Conservation (phyloP, 208 protist species). For the Acanthamoeba culbertsoni region DNA sequence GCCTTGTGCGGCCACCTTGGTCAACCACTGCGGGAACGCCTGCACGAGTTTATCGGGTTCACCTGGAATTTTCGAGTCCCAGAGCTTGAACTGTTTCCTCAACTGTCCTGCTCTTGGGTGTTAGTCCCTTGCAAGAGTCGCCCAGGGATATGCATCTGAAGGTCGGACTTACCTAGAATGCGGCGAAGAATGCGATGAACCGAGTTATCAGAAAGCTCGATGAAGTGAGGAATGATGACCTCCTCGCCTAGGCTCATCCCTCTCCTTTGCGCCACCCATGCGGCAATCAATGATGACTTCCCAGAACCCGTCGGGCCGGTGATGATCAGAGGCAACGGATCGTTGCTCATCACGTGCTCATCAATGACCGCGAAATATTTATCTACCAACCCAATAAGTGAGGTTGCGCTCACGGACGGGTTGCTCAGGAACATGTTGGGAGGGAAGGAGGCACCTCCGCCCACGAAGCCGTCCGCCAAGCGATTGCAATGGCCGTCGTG, state of each 20-base stretch:
- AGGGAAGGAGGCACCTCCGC: not conserved
- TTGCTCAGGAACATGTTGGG: no score
- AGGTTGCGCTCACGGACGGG: no score
- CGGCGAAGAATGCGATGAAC: not conserved
- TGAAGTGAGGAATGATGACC: slow-evolving; percentile 25
- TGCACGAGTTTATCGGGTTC: slow-evolving; percentile 47
- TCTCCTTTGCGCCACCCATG: not conserved
- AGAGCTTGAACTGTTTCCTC: slow-evolving; percentile 17
- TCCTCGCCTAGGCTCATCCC: not conserved
- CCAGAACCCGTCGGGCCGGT: slow-evolving; percentile 14
- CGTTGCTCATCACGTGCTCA: not conserved
- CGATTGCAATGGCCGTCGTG: not conserved
- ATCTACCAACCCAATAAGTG: no score
- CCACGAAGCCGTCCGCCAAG: not conserved
- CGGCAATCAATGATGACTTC: slow-evolving; percentile 32
- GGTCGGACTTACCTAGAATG: not conserved
- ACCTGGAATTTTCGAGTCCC: not conserved
- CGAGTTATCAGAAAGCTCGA: not conserved
- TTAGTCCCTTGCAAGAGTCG: not conserved
- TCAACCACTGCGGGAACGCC: slow-evolving; percentile 18
- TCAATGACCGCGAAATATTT: slow-evolving; percentile 17
- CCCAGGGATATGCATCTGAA: not conserved
- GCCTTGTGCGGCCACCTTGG: not conserved
- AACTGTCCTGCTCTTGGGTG: not conserved
- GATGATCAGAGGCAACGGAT: not conserved